Conservation (phyloP, 345 rosid species). For the Eucalyptus shirleyi region DNA sequence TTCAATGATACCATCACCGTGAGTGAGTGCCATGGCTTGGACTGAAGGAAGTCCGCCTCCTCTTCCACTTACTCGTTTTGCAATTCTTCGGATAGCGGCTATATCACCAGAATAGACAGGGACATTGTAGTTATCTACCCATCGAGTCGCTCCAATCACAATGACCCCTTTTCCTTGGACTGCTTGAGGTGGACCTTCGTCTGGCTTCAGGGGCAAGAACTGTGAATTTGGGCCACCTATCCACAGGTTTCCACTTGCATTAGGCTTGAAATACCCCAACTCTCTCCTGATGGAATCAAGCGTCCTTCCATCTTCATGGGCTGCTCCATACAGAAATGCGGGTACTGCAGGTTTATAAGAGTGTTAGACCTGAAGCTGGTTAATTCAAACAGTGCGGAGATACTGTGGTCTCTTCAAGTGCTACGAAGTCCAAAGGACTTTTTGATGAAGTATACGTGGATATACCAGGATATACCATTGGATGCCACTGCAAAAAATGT, state of each 20-base stretch:
- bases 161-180: constrained; percentile 47
- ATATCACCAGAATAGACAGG: constrained; percentile 52
- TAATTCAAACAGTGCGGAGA: not conserved
- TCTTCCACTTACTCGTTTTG: constrained; percentile 59
- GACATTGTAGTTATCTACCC: constrained; percentile 85
- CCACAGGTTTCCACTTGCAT: constrained; percentile 51
- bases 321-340: constrained; percentile 70
- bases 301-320: constrained; percentile 41
- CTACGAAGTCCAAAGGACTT: not conserved
- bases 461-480: no score
- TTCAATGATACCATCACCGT: constrained; percentile 49
- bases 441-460: not conserved
- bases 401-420: not conserved
- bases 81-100: constrained; percentile 42
- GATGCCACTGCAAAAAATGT: not conserved
- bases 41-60: constrained; percentile 82
- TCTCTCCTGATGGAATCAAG: constrained; percentile 80
- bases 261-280: constrained; percentile 84
- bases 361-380: not conserved
- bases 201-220: constrained; percentile 44
- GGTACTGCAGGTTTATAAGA: constrained; percentile 49
- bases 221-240: constrained; percentile 45
- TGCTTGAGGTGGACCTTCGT: constrained; percentile 50
- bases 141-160: constrained; percentile 60
- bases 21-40: constrained; percentile 87